A percentile compares a stretch with the other conserved stretches of the same genome.
Evolutionary conservation across 805 yeast species (phyloP).

Genomic region (Candida berthetii): DNA sequence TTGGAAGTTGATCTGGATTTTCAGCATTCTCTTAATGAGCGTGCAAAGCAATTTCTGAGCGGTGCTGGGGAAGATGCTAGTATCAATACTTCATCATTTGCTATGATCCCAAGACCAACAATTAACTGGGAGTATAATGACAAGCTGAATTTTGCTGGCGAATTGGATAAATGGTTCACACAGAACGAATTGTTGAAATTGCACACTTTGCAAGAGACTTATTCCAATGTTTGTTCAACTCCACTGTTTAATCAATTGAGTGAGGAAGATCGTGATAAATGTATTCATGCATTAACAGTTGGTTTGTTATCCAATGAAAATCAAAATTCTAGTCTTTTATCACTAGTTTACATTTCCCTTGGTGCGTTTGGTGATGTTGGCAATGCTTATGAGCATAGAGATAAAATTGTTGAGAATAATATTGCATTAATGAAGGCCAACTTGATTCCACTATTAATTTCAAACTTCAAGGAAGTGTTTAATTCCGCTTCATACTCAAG

Average conservation of each 20-base stretch:
- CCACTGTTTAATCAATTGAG: constrained; percentile 7
- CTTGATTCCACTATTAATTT: not conserved
- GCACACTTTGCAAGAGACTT: not conserved
- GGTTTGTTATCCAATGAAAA: not conserved
- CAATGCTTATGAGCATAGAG: constrained; percentile 11
- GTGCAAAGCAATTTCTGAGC: constrained; percentile 25
- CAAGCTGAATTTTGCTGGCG: constrained; percentile 26
- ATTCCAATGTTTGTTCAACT: not conserved
- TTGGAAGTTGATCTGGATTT: constrained; percentile 26
- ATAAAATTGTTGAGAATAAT: constrained; percentile 16
- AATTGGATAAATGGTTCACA: constrained; percentile 43
- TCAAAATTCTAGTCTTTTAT: constrained; percentile 1
- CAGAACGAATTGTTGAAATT: constrained; percentile 18
- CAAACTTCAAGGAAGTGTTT: not conserved
- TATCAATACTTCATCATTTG: constrained; percentile 14
- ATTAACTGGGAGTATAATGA: constrained; percentile 32
- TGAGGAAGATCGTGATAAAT: not conserved
- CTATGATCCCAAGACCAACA: constrained; percentile 30
- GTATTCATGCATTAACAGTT: not conserved
- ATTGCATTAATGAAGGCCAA: constrained; percentile 7
- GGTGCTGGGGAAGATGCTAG: constrained; percentile 5
- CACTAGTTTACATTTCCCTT: constrained; percentile 19
- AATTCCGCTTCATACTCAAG: constrained; percentile 1
- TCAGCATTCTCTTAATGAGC: constrained; percentile 24
- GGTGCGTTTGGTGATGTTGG: constrained; percentile 15